These are phyloP conservation scores for Lichtheimia hyalospora DNA, from an alignment of 371 early-diverging fungal species.

Conservation along the genomic window DNA sequence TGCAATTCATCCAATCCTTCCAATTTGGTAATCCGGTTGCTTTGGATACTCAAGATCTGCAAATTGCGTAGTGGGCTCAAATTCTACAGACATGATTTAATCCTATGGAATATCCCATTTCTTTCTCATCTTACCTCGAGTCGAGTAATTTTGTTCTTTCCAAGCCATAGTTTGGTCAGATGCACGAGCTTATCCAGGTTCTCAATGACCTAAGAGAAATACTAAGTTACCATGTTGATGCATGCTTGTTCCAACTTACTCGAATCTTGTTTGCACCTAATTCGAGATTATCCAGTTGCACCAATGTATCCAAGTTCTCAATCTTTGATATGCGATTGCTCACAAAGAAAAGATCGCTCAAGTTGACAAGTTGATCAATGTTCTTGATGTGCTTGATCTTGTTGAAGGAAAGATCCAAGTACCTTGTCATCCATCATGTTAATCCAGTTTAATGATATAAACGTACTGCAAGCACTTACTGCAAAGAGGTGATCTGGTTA, in stretches of 20 bases:
- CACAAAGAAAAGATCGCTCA: slow-evolving; percentile 78
- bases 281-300: slow-evolving; percentile 79
- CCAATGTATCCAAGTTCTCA: slow-evolving; percentile 68
- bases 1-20: slow-evolving; percentile 72
- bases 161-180: slow-evolving; percentile 90
- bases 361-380: slow-evolving; percentile 53
- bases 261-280: slow-evolving; percentile 94
- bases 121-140: slow-evolving; percentile 59
- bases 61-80: slow-evolving; percentile 54
- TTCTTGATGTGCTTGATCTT: slow-evolving; percentile 77
- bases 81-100: slow-evolving; percentile 21
- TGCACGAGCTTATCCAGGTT: slow-evolving; percentile 77
- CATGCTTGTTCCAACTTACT: slow-evolving; percentile 34
- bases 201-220: slow-evolving; percentile 63
- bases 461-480: slow-evolving; percentile 44
- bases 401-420: slow-evolving; percentile 91
- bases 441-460: not conserved
- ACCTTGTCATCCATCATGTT: slow-evolving; percentile 35
- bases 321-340: slow-evolving; percentile 82
- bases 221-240: not conserved
- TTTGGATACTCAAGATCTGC: slow-evolving; percentile 82
- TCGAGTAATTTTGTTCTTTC: slow-evolving; percentile 94
- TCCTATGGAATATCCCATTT: not conserved
- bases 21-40: slow-evolving; percentile 77
- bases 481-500: slow-evolving; percentile 56